These are phyloP conservation scores for Pichiaceae sp. DNA, from an alignment of 1,139 yeast species.

Conservation along the genomic window DNA sequence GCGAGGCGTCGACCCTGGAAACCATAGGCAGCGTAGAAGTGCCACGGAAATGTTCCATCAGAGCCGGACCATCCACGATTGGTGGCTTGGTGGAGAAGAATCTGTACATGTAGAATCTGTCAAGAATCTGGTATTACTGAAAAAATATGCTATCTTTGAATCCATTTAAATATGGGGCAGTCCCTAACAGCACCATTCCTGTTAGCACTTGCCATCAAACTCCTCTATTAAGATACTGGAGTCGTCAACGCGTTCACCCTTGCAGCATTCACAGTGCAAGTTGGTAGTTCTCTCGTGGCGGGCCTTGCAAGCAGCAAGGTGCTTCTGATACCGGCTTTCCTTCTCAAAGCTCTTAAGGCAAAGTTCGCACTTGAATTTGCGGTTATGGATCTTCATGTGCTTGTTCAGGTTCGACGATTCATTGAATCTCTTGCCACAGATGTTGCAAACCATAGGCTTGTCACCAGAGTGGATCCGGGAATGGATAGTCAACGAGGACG, in stretches of 20 bases:
- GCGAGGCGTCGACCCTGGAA: background rate
- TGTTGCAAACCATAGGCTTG: constrained; percentile 73
- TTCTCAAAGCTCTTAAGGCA: constrained; percentile 47
- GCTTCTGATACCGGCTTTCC: constrained; percentile 33
- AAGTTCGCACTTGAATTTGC: constrained; percentile 38
- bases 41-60: constrained; percentile 1
- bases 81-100: too few relatives aligned
- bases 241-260: constrained; percentile 1
- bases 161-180: too few relatives aligned
- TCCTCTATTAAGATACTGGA: too few relatives aligned
- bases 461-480: constrained; percentile 50
- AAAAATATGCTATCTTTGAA: too few relatives aligned
- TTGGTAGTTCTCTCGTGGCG: background rate
- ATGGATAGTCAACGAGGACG: constrained; percentile 47
- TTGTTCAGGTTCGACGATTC: constrained; percentile 85
- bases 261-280: constrained; percentile 4
- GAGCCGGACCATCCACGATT: constrained; percentile 1
- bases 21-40: background rate
- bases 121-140: too few relatives aligned
- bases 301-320: constrained; percentile 23
- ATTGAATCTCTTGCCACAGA: constrained; percentile 78
- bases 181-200: too few relatives aligned
- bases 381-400: constrained; percentile 67
- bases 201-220: too few relatives aligned
- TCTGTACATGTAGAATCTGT: too few relatives aligned